Conservation (phyloP, 768 basidiomycete species). For the Boletus vermiculosoides region DNA sequence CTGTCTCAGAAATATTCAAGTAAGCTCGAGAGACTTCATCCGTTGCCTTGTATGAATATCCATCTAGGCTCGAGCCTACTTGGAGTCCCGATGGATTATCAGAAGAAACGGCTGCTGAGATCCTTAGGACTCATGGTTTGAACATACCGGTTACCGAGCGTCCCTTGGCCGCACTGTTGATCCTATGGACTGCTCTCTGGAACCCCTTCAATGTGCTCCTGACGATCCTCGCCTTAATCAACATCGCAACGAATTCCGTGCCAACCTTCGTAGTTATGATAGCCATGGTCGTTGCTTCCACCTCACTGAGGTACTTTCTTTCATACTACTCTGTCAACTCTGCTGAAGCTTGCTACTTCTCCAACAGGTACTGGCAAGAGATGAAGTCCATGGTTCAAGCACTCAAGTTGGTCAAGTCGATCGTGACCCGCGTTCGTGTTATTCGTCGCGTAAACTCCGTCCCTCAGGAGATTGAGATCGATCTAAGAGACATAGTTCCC, state of each 20-base stretch:
- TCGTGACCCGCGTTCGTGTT: constrained; percentile 34
- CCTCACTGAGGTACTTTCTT: constrained; percentile 27
- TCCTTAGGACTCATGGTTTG: constrained; percentile 24
- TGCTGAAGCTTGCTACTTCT: background rate
- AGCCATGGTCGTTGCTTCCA: constrained; percentile 36
- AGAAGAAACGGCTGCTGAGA: constrained; percentile 17
- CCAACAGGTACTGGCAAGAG: constrained; percentile 33
- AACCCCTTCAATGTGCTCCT: constrained; percentile 37
- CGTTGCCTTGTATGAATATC: background rate
- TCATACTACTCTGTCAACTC: background rate
- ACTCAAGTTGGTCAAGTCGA: constrained; percentile 33
- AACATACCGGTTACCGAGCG: constrained; percentile 34
- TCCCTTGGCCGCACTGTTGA: constrained; percentile 27
- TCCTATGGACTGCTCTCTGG: constrained; percentile 34
- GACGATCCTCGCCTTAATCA: constrained; percentile 31
- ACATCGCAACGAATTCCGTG: constrained; percentile 32
- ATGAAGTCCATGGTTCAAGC: constrained; percentile 36
- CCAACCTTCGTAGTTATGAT: constrained; percentile 37
- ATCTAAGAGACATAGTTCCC: constrained; percentile 32
- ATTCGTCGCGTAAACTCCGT: constrained; percentile 25
- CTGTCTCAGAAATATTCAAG: constrained; percentile 25
- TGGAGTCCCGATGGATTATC: constrained; percentile 28
- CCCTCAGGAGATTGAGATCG: constrained; percentile 30
- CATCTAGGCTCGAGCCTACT: constrained; percentile 24
- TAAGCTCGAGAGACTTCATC: constrained; percentile 5